Evolutionary conservation across 2,329 filamentous ascomycete species (phyloP).

Genomic region (Beauveria pseudobassiana): DNA sequence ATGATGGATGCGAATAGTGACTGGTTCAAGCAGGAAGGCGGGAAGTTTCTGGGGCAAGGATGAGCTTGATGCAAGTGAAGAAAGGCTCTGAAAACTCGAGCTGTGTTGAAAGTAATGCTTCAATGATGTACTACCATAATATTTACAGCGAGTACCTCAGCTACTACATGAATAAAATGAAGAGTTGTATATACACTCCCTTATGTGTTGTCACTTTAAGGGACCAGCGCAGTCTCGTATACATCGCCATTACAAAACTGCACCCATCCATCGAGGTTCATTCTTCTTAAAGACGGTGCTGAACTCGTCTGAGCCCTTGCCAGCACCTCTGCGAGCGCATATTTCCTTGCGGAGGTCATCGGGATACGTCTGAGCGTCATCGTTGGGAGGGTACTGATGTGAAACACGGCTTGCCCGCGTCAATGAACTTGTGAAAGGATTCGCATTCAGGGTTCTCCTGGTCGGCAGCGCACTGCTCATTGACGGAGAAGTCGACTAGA

Average conservation of each 20-base stretch:
- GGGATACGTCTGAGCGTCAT: constrained; percentile 22
- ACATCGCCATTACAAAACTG: constrained; percentile 41
- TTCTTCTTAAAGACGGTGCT: constrained; percentile 60
- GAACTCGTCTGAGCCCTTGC: constrained; percentile 40
- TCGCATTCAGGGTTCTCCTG: constrained; percentile 52
- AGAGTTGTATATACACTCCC: not conserved
- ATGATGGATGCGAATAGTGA: constrained; percentile 68
- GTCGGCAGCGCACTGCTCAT: constrained; percentile 62
- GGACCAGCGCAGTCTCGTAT: constrained; percentile 18
- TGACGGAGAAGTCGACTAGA: constrained; percentile 57
- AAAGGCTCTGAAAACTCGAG: not conserved
- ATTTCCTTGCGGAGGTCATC: constrained; percentile 18
- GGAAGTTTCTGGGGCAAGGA: constrained; percentile 16
- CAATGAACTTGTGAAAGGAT: constrained; percentile 49
- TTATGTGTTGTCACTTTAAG: not conserved
- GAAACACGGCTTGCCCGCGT: constrained; percentile 59
- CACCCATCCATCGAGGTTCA: constrained; percentile 56
- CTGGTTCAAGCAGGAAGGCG: constrained; percentile 54
- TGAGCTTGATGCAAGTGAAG: not conserved
- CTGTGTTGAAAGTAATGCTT: not conserved
- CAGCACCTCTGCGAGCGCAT: constrained; percentile 34
- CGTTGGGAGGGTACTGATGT: constrained; percentile 55
- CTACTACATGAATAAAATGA: not conserved
- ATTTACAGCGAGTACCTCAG: not conserved
- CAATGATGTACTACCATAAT: not conserved